Base-by-base conservation (phyloP, 176 grass and related monocot genomes). In the Microstegium vimineum region DNA sequence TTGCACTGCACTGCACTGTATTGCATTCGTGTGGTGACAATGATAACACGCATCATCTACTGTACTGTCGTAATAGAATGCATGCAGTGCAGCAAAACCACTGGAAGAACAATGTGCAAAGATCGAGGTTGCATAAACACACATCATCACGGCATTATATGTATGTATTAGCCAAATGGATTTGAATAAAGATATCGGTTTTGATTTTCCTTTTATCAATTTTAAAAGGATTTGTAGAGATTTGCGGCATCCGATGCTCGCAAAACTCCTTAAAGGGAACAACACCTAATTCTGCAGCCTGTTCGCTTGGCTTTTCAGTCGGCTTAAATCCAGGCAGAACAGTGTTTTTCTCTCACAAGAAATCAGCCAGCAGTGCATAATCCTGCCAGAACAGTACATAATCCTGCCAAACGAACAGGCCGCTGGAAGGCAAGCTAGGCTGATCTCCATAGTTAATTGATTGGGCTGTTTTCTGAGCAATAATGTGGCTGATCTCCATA, bases 231-330 rank as follows among this genome's bases (percentile, higher is more conserved):
- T 60, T 25, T 38, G 23, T 34, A 34, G 83, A 61, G 83, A 86
- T 82, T 47, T 86, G 66, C 36, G 37, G 68, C 83, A 82, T 74
- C 67, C 4, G 27, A 78, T 77, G 66, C 66, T 67, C 57, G 52
- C 73, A 20, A 6, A 90, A 82, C 78, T 86, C 83, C 83, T 90
- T 82, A 78, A 86, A 90, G 74, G 88, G 23, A 27, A 83, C 83
- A 82, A 1, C 78, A 78, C 79, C 73, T 78, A 86, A 77, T 60
- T 38, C 67, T 66, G 69, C n/a, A n/a, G n/a, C n/a, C n/a, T n/a
- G n/a, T n/a, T n/a, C n/a, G n/a, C n/a, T n/a, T n/a, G n/a, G n/a
- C n/a, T n/a, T n/a, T n/a, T n/a, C n/a, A n/a, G n/a, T n/a, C n/a
- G n/a, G n/a, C n/a, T n/a, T n/a, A n/a, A n/a, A n/a, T n/a, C n/a